These are phyloP conservation scores for Centaurea solstitialis DNA, from an alignment of 129 eudicot species.

Conservation along the genomic window DNA sequence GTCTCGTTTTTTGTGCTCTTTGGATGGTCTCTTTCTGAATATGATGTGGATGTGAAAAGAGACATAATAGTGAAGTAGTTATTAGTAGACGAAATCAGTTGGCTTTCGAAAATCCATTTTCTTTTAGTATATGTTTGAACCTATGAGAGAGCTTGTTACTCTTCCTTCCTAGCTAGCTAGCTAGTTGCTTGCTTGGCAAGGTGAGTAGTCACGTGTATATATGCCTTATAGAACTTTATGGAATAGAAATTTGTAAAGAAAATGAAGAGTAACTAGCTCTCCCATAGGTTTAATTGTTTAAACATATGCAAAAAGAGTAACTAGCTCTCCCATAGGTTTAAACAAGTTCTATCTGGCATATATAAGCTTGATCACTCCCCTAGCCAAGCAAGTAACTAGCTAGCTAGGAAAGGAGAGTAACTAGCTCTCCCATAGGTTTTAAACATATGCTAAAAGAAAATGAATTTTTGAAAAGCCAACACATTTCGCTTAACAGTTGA, in stretches of 20 bases:
- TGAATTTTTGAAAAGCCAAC: not conserved
- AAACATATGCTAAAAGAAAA: conserved; percentile 3
- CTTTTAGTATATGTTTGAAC: conserved; percentile 5
- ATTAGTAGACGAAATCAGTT: not conserved
- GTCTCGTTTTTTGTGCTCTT: not conserved
- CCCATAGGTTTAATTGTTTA: not conserved
- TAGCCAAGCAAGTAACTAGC: too few relatives aligned
- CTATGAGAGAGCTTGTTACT: not conserved
- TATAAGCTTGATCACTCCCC: too few relatives aligned
- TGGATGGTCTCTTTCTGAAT: not conserved
- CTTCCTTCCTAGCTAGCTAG: not conserved
- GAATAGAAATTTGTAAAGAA: not conserved
- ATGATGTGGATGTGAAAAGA: not conserved
- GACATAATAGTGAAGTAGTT: not conserved
- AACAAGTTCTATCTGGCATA: not conserved
- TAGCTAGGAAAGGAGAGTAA: too few relatives aligned
- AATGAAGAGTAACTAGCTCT: not conserved
- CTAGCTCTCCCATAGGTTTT: not conserved
- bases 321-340: too few relatives aligned
- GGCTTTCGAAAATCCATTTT: not conserved
- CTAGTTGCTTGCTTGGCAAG: not conserved
- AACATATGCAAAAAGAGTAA: not conserved
- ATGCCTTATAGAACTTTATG: not conserved
- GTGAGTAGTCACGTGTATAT: not conserved
- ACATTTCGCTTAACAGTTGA: not conserved